A percentile compares a stretch with the other conserved stretches of the same genome.
These are phyloP conservation scores for Oidium heveae DNA, from an alignment of 2,329 filamentous ascomycete species.

Conservation along the genomic window DNA sequence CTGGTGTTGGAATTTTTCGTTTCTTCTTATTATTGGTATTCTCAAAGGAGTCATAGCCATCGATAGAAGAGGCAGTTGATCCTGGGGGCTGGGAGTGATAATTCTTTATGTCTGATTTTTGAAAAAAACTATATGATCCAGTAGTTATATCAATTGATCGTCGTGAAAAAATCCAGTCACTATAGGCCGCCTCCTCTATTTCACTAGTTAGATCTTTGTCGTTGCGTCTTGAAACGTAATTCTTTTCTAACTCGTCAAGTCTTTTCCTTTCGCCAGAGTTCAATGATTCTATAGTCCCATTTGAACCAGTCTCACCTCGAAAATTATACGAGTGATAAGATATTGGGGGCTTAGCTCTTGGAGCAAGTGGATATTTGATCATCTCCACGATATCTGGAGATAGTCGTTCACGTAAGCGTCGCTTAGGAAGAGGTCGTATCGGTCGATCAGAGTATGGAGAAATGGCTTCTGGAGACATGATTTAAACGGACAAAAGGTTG, in stretches of 20 bases:
- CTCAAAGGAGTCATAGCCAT: slow-evolving; percentile 92
- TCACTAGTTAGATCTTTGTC: no score
- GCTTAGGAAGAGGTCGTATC: slow-evolving; percentile 77
- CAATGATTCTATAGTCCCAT: slow-evolving; percentile 11
- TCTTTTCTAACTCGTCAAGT: no score
- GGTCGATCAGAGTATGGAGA: slow-evolving; percentile 74
- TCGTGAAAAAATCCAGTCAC: no score
- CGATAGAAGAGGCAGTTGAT: slow-evolving; percentile 45
- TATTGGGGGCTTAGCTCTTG: slow-evolving; percentile 43
- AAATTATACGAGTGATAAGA: slow-evolving; percentile 40
- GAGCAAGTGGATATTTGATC: slow-evolving; percentile 58
- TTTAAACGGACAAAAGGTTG: slow-evolving; percentile 15
- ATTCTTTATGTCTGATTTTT: slow-evolving; percentile 22
- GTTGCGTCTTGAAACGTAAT: no score
- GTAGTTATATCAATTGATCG: slow-evolving; percentile 20
- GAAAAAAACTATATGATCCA: slow-evolving; percentile 19
- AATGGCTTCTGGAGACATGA: slow-evolving; percentile 46
- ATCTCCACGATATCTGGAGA: slow-evolving; percentile 63
- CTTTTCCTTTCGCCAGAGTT: slow-evolving; percentile 12
- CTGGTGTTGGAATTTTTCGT: slow-evolving; percentile 81
- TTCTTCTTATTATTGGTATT: slow-evolving; percentile 99
- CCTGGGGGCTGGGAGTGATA: slow-evolving; percentile 29
- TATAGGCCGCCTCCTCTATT: no score
- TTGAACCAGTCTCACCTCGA: slow-evolving; percentile 14
- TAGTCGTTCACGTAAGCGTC: slow-evolving; percentile 64